Conservation (phyloP, 108 stramenopile species). For the Nitzschia palea region DNA sequence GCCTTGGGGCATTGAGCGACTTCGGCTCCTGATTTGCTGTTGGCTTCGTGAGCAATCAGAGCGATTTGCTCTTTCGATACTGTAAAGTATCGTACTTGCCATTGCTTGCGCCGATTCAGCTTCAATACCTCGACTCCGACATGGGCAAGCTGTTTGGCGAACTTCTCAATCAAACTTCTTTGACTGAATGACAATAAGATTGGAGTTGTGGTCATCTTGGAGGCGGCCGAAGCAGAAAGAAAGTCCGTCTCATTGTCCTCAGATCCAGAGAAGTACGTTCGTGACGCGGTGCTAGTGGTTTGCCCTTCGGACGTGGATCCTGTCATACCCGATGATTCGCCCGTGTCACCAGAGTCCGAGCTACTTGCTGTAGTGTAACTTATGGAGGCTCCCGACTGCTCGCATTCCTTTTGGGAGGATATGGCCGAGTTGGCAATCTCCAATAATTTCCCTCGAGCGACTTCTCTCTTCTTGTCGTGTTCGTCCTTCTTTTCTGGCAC, state of each 20-base stretch:
- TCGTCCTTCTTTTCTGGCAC: conserved; percentile 10
- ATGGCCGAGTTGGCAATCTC: conserved; percentile 28
- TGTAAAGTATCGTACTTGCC: conserved; percentile 74
- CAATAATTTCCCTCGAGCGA: conserved; percentile 29
- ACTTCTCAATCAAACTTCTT: conserved; percentile 45
- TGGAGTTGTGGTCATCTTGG: conserved; percentile 23
- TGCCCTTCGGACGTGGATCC: conserved; percentile 11
- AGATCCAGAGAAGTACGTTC: background rate
- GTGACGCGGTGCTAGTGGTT: background rate
- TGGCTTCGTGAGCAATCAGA: conserved; percentile 39
- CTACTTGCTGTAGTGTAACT: conserved; percentile 6
- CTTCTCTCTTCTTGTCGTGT: conserved; percentile 23
- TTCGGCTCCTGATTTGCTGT: conserved; percentile 22
- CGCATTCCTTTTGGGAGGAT: conserved; percentile 26
- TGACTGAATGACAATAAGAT: conserved; percentile 37
- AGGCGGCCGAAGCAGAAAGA: background rate
- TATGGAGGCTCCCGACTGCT: conserved; percentile 15
- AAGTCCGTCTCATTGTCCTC: background rate
- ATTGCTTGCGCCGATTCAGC: conserved; percentile 74
- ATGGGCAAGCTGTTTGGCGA: conserved; percentile 46
- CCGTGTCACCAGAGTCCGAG: conserved; percentile 18
- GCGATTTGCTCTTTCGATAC: conserved; percentile 64
- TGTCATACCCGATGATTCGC: conserved; percentile 11
- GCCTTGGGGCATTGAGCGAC: conserved; percentile 40
- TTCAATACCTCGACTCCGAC: conserved; percentile 76